Conservation (phyloP, 495 filamentous ascomycete species). For the Podospora bellae-mahoneyi region DNA sequence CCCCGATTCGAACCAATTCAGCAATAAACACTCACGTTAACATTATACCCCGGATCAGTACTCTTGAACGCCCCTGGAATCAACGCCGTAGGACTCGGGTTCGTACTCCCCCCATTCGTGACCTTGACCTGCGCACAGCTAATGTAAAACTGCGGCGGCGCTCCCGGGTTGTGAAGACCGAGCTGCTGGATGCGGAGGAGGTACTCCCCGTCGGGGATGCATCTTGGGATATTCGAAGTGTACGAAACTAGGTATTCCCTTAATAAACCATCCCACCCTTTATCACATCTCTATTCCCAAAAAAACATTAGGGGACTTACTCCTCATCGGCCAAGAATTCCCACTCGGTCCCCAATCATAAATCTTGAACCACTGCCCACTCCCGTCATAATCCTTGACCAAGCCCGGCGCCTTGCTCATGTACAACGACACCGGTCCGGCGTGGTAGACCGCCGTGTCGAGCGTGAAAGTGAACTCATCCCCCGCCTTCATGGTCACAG, state of each 20-base stretch:
- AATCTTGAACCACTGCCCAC: slow-evolving; percentile 53
- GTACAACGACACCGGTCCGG: slow-evolving; percentile 46
- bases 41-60: slow-evolving; percentile 52
- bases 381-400: slow-evolving; percentile 45
- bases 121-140: slow-evolving; percentile 59
- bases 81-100: slow-evolving; percentile 43
- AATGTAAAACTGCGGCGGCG: slow-evolving; percentile 51
- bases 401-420: slow-evolving; percentile 51
- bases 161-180: slow-evolving; percentile 55
- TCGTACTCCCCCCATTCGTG: slow-evolving; percentile 44
- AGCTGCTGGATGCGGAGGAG: slow-evolving; percentile 59
- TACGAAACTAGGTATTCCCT: slow-evolving; percentile 40
- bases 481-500: slow-evolving; percentile 48
- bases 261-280: background rate
- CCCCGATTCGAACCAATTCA: background rate
- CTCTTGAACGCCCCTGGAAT: slow-evolving; percentile 55
- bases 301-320: slow-evolving; percentile 2
- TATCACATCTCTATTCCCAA: too few species aligned
- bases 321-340: slow-evolving; percentile 16
- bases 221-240: slow-evolving; percentile 50
- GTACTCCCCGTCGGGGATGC: slow-evolving; percentile 56
- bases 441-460: slow-evolving; percentile 54
- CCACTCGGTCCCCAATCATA: slow-evolving; percentile 39
- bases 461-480: slow-evolving; percentile 50
- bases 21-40: slow-evolving; percentile 27